Evolutionary conservation across 2,329 filamentous ascomycete species (phyloP).

Genomic region (Aspergillus pseudoterreus): DNA sequence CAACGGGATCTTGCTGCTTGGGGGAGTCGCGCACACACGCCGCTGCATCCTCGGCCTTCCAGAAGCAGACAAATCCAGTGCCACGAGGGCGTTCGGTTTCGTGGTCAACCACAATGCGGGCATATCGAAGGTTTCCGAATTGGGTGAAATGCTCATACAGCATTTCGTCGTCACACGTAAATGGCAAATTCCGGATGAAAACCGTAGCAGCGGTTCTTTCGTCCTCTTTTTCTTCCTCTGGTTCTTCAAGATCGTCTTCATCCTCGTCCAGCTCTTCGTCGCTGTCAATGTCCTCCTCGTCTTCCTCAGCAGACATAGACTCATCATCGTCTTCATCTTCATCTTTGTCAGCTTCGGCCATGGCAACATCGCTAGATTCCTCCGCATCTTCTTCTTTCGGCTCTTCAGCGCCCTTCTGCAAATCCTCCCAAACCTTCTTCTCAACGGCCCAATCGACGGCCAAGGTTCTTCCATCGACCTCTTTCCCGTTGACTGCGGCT

Average conservation of each 20-base stretch:
- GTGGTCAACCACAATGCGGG: conserved; percentile 82
- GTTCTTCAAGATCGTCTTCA: conserved; percentile 41
- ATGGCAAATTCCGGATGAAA: conserved; percentile 93
- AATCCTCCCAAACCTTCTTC: conserved; percentile 76
- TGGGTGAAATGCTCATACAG: conserved; percentile 81
- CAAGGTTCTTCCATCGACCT: conserved; percentile 79
- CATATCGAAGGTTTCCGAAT: conserved; percentile 87
- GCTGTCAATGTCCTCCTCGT: conserved; percentile 30
- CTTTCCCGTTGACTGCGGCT: conserved; percentile 79
- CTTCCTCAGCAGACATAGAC: conserved; percentile 30
- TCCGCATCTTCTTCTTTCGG: conserved; percentile 21
- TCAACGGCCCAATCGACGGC: conserved; percentile 98
- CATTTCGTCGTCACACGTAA: conserved; percentile 76
- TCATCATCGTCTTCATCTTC: conserved; percentile 43
- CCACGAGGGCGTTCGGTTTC: conserved; percentile 82
- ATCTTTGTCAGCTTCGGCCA: conserved; percentile 53
- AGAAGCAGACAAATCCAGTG: conserved; percentile 94
- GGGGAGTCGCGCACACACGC: conserved; percentile 74
- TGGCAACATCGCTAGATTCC: conserved; percentile 52
- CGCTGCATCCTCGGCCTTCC: conserved; percentile 69
- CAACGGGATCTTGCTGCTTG: conserved; percentile 41
- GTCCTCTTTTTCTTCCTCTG: conserved; percentile 46
- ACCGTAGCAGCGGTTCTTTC: conserved; percentile 67
- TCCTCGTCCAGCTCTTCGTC: conserved; percentile 36
- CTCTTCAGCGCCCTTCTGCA: conserved; percentile 46